Evolutionary conservation across 1,284 basidiomycete species (phyloP), one percentile per base, ranked within the genome.

Genomic region (Ganoderma lingzhi): DNA sequence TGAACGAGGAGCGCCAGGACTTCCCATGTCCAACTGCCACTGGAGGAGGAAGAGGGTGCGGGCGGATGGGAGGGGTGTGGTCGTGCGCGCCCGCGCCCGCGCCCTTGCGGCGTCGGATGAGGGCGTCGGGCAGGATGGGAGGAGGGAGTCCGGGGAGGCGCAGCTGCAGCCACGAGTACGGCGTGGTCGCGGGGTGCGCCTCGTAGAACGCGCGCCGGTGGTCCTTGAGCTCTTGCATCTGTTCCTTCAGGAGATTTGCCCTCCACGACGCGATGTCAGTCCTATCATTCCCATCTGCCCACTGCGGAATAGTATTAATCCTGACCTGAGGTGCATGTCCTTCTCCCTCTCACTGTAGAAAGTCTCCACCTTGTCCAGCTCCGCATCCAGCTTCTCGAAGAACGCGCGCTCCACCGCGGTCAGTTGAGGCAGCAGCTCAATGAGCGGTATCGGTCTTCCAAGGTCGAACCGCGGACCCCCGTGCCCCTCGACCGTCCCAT

Each of bases 321-420:
- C 62, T 77, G 79, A 67, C 88, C 86, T 69, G 84, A 85, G 37
- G 81, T 81, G 30, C 82, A 80, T 80, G 73, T 96, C 94, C 32
- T 84, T 82, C 79, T 95, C 94, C 32, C 92, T 86, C 32, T 87
- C 88, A 9, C 87, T 77, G 78, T 95, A 98, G 79, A 99, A 99
- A 2, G 83, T 82, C 76, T 96, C 92, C 30, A 97, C 88, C 83
- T 97, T 95, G 66, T 91, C 88, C 0, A 97, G 82, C 78, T 97
- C 90, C 0, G 78, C 78, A 73, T 96, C 92, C 2, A 97, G 84
- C 48, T 88, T 84, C 6, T 89, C 85, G 73, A 97, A 93, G 81
- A 96, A 97, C 3, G 84, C 84, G 58, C 82, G 79, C 76, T 96
- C 91, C 45, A 87, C 83, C 0, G 89, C 84, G 4, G 87, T 84